Evolutionary conservation across 1,284 basidiomycete genomes (phyloP).

Genomic region (Fistulina hepatica): DNA sequence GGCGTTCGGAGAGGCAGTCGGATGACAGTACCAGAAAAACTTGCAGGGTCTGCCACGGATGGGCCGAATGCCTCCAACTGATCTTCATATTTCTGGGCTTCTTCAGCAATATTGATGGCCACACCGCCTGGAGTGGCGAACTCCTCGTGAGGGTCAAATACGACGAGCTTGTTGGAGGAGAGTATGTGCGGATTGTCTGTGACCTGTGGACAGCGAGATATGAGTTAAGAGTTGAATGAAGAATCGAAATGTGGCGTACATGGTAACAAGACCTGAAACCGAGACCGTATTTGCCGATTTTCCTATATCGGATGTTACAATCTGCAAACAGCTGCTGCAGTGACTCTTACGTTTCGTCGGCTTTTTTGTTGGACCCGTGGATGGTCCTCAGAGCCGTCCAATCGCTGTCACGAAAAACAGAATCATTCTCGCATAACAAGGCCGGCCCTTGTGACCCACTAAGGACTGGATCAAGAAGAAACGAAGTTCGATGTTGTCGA

Average conservation of each 20-base stretch:
- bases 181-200: constrained; percentile 26
- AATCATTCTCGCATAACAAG: constrained; percentile 21
- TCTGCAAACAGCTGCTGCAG: neutral
- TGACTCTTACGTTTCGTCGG: constrained; percentile 20
- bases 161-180: constrained; percentile 18
- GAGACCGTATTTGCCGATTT: constrained; percentile 25
- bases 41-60: constrained; percentile 4
- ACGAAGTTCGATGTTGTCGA: constrained; percentile 13
- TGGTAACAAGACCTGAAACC: constrained; percentile 25
- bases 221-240: neutral
- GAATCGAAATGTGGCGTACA: constrained; percentile 12
- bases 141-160: constrained; percentile 24
- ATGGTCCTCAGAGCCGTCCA: constrained; percentile 22
- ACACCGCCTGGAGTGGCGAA: constrained; percentile 16
- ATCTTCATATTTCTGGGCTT: constrained; percentile 11
- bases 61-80: constrained; percentile 18
- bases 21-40: constrained; percentile 20
- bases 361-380: constrained; percentile 21
- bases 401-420: constrained; percentile 18
- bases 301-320: constrained; percentile 12
- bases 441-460: constrained; percentile 21
- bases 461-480: constrained; percentile 15
- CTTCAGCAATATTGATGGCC: constrained; percentile 12
- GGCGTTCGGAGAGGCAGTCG: constrained; percentile 21
- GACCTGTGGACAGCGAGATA: constrained; percentile 14